These are phyloP conservation scores for Iris pallida DNA, from an alignment of 116 monocot genomes.

Conservation along the genomic window DNA sequence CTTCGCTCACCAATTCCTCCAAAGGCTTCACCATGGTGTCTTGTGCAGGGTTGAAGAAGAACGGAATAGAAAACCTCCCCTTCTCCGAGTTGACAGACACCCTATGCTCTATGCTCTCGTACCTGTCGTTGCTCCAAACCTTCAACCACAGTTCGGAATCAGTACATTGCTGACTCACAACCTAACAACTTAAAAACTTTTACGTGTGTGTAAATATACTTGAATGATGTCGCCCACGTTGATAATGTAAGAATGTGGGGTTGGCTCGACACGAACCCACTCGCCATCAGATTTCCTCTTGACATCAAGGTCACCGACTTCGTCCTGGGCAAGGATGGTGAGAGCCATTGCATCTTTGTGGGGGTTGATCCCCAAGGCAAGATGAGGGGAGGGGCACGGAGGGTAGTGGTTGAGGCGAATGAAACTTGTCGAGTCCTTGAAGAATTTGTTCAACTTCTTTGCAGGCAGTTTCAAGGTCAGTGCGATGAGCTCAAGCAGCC, in stretches of 20 bases:
- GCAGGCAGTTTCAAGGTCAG: constrained; percentile 27
- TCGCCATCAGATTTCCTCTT: constrained; percentile 44
- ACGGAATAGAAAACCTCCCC: constrained; percentile 70
- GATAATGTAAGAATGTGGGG: constrained; percentile 38
- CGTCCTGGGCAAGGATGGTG: constrained; percentile 56
- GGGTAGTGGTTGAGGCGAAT: constrained; percentile 66
- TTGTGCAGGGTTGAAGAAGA: constrained; percentile 65
- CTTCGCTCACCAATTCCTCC: constrained; percentile 46
- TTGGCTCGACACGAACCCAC: constrained; percentile 60
- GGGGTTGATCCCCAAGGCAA: constrained; percentile 56
- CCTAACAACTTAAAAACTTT: too few relatives aligned
- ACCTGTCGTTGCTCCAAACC: constrained; percentile 87
- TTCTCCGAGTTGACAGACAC: constrained; percentile 53
- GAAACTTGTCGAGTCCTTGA: constrained; percentile 32
- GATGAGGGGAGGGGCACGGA: constrained; percentile 51
- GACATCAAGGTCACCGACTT: constrained; percentile 56
- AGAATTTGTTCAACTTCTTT: constrained; percentile 38
- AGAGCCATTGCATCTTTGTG: constrained; percentile 59
- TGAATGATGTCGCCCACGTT: constrained; percentile 63
- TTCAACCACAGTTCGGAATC: neutral
- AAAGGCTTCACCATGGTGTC: constrained; percentile 38
- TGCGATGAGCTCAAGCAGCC: constrained; percentile 50
- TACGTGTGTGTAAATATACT: too few relatives aligned
- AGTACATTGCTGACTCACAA: too few relatives aligned
- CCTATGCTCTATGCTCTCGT: constrained; percentile 79